Evolutionary conservation across 1,284 basidiomycete species (phyloP).

Genomic region (Malassezia sympodialis): DNA sequence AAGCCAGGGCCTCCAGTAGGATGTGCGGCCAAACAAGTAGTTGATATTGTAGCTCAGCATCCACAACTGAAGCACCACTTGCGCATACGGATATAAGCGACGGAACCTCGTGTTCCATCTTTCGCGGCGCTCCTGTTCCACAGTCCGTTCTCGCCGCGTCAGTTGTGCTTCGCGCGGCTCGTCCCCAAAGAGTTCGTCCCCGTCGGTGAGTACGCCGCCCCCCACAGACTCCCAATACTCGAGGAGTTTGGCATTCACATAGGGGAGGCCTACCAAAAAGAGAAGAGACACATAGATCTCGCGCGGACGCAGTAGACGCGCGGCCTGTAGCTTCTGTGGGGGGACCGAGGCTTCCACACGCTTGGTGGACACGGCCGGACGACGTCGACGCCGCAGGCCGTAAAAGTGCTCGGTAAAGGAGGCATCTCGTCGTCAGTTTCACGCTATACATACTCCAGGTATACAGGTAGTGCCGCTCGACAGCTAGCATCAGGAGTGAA

Average conservation of each 20-base stretch:
- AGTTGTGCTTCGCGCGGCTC: neutral
- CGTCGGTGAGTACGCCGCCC: slow-evolving; percentile 56
- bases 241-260: slow-evolving; percentile 73
- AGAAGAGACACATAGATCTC: slow-evolving; percentile 23
- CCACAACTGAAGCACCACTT: slow-evolving; percentile 67
- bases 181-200: slow-evolving; percentile 53
- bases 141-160: neutral
- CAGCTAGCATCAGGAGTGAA: slow-evolving; percentile 70
- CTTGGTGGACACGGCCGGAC: slow-evolving; percentile 52
- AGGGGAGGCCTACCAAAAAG: slow-evolving; percentile 71
- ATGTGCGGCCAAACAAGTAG: slow-evolving; percentile 79
- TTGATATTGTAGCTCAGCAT: slow-evolving; percentile 68
- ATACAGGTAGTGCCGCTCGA: slow-evolving; percentile 82
- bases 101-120: slow-evolving; percentile 53
- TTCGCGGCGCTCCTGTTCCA: neutral
- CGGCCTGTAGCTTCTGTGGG: slow-evolving; percentile 7
- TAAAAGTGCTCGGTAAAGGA: slow-evolving; percentile 91
- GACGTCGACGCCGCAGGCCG: slow-evolving; percentile 66
- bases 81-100: slow-evolving; percentile 67
- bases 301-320: slow-evolving; percentile 22
- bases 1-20: slow-evolving; percentile 85
- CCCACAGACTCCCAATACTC: slow-evolving; percentile 84
- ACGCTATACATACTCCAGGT: slow-evolving; percentile 56
- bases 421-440: slow-evolving; percentile 50
- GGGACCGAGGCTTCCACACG: slow-evolving; percentile 11